Evolutionary conservation across 2,329 filamentous ascomycete species (phyloP), one percentile per base, ranked within the genome.

Genomic region (Ophiobolus disseminans): DNA sequence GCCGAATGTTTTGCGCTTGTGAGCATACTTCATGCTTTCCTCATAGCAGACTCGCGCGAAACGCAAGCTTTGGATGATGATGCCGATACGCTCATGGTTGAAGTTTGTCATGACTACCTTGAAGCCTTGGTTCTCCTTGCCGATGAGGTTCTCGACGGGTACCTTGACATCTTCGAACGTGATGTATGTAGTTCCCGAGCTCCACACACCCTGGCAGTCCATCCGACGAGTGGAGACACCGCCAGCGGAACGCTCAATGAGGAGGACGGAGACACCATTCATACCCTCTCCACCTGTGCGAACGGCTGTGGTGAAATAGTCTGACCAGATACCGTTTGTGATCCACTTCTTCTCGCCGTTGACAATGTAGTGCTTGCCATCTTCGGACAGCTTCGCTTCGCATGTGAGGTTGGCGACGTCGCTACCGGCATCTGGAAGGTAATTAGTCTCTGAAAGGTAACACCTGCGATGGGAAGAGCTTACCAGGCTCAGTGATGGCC

Each of bases 311-410:
- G 94, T 97, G 81, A 97, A 97, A 80, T 97, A 99, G 75, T 99
- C 94, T 55, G 82, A 85, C 91, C 91, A 97, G 68, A 97, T 85
- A 68, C 94, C 94, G 77, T 99, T 99, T 67, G 93, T 97, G 75
- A 97, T 97, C 93, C 94, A 97, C 80, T 99, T 99, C 88, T 99
- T 97, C 85, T 97, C 93, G 45, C 94, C 94, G 70, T 97, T 99
- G 76, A 99, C 94, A 62, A 97, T 97, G 77, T 95, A 99, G 79
- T 97, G 91, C 81, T 97, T 97, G 69, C 94, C 94, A 66, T 99
- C 94, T 63, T 94, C 89, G 56, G 84, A 90, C 48, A 97, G 83
- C 81, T 96, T 96, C 20, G 94, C 94, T 80, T 97, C 92, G 75
- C 93, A 97, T 11, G 87, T 94, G 60, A 99, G 74, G 76, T 96